phyloP scores from a whole-genome alignment of 2,329 filamentous ascomycete species.

The Scedosporium minutisporum region DNA sequence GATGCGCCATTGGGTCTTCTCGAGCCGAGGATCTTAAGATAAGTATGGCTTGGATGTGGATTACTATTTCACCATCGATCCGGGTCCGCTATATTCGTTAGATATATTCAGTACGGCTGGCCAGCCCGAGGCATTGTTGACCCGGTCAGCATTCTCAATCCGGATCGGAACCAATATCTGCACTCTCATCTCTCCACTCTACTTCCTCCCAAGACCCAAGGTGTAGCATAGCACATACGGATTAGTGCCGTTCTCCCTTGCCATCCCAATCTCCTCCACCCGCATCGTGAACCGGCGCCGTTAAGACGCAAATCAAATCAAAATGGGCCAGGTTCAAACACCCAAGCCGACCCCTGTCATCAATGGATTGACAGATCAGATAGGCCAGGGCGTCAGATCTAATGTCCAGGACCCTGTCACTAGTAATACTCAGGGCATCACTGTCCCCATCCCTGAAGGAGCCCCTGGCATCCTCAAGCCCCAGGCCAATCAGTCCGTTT shows the following conservation, averaged over 20 bases:
- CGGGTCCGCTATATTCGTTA: no score
- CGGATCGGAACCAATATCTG: no score
- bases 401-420: neutral
- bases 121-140: no score
- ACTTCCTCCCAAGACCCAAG: neutral
- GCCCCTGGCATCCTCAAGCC: neutral
- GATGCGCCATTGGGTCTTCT: neutral
- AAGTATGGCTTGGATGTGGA: neutral
- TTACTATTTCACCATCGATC: neutral
- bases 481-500: neutral
- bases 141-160: no score
- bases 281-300: no score
- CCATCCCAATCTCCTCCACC: neutral
- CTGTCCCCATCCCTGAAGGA: neutral
- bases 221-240: neutral
- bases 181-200: no score
- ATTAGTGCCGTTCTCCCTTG: neutral
- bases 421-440: neutral
- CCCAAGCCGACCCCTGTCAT: neutral
- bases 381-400: neutral
- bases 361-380: neutral
- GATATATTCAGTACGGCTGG: no score
- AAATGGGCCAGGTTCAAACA: neutral
- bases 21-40: neutral
- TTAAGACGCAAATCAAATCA: neutral